phyloP scores from a whole-genome alignment of 2,329 filamentous ascomycete genomes.

The Trichophyton mentagrophytes region DNA sequence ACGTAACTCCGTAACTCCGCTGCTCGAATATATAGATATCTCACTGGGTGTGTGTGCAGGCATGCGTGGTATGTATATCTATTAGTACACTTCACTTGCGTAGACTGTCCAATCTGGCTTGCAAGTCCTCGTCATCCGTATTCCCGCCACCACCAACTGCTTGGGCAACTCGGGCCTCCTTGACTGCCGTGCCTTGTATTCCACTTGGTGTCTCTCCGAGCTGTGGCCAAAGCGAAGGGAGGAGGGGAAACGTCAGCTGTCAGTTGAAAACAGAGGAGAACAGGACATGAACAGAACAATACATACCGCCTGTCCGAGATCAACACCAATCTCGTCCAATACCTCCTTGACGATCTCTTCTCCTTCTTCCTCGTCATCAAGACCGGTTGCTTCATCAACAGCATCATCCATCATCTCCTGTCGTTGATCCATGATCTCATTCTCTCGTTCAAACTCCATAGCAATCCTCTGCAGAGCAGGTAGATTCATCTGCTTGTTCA shows the following conservation, averaged over 20 bases:
- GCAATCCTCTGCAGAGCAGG: constrained; percentile 90
- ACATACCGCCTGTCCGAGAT: constrained; percentile 77
- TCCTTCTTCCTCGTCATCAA: constrained; percentile 83
- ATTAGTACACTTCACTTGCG: constrained; percentile 36
- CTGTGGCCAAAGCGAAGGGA: constrained; percentile 37
- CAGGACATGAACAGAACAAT: background rate
- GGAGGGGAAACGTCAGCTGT: constrained; percentile 11
- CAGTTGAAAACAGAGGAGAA: background rate
- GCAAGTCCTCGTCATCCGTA: constrained; percentile 72
- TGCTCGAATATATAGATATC: constrained; percentile 1
- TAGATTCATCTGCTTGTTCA: constrained; percentile 97
- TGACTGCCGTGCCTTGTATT: constrained; percentile 57
- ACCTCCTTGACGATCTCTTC: constrained; percentile 97
- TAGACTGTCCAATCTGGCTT: constrained; percentile 83
- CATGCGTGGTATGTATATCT: background rate
- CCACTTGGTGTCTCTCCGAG: constrained; percentile 84
- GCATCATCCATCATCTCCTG: constrained; percentile 99
- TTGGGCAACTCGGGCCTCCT: constrained; percentile 71
- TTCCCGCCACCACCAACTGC: constrained; percentile 56
- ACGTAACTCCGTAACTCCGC: constrained; percentile 10
- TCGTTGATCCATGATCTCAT: constrained; percentile 97
- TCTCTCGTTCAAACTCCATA: constrained; percentile 98
- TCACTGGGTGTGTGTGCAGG: background rate
- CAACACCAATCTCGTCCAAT: constrained; percentile 89
- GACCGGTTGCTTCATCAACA: constrained; percentile 89